Base-by-base conservation (phyloP, 139 green algal species). In the Chlamydomonas schloesseri region DNA sequence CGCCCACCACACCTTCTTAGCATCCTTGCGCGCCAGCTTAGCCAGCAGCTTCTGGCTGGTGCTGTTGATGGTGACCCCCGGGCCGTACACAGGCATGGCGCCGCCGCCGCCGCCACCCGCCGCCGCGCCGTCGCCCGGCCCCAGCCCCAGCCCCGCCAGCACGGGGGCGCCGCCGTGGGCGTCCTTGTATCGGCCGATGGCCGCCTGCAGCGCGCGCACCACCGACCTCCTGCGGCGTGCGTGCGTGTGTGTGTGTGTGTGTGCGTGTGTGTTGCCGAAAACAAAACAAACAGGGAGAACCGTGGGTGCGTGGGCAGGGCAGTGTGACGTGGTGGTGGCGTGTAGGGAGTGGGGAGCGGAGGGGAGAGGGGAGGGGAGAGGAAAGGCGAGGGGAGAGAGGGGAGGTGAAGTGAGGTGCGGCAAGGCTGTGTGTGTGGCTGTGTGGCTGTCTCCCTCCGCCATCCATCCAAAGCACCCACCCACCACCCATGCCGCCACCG, bases 11-110 rank as follows among this genome's bases (percentile, higher is more conserved):
- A n/a, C 82, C 86, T 86, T 87, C 64, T 88, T 92, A 21, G 67
- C 89, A 71, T 93, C 94, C 91, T 97, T 98, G 68, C 94, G 88
- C 78, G 93, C 89, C 88, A 95, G 79, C 87, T 96, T 96, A 47
- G 88, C 81, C 42, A 95, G 88, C 76, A 93, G 72, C 89, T 96
- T 96, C 76, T 94, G 84, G 50, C 73, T 88, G 58, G 75, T 93
- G 58, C 95, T 90, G 62, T 83, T 91, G 58, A 96, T 89, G 46
- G 89, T 91, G 34, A 88, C 88, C 37, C 80, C 36, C 21, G 80
- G 50, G 13, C 67, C 90, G 65, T 93, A 90, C 33, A 65, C 33
- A 11, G 87, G 90, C 82, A 90, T 89, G 42, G 57, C 33, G 33
- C 46, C 29, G 71, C 69, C 73, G 36, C 70, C 57, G 29, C 58